Evolutionary conservation across 2,329 filamentous ascomycete species (phyloP), one percentile per base, ranked within the genome.

Genomic region (Aspergillus udagawae): DNA sequence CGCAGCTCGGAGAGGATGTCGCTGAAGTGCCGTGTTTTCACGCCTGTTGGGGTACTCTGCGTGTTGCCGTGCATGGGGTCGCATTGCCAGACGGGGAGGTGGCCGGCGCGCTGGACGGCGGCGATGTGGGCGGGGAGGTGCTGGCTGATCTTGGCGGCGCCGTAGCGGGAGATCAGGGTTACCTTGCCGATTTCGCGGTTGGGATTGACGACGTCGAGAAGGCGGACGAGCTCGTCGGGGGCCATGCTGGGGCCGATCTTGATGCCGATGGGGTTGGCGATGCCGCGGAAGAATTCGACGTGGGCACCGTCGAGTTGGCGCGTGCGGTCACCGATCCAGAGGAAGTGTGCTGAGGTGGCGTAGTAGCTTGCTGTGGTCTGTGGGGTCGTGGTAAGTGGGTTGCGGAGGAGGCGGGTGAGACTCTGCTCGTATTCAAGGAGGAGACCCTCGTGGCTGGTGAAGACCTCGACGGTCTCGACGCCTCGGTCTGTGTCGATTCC

Each of bases 261-360:
- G 76, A 99, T 88, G 60, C 94, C 94, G 65, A 99, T 91, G 0
- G 94, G 94, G 77, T 99, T 99, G 67, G 91, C 88, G 64, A 99
- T 89, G 57, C 94, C 94, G 49, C 94, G 89, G 83, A 97, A 96
- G 81, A 95, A 99, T 77, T 99, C 94, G 60, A 99, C 89, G 75
- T 99, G 94, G 0, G 89, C 93, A 66, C 93, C 91, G 70, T 94
- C 89, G 49, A 97, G 85, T 76, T 97, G 93, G 49, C 94, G 86
- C 1, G 94, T 99, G 63, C 94, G 90, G 75, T 99, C 94, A 54
- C 94, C 94, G 67, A 99, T 95, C 94, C 94, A 99, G 73, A 99
- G 83, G 79, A 99, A 97, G 73, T 99, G 94, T 0, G 91, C 91
- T 4, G 91, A 96, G 0, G 93, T 97, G 76, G 96, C 89, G 79